phyloP scores from a whole-genome alignment of 768 basidiomycete species.

The Boletellus sp. region DNA sequence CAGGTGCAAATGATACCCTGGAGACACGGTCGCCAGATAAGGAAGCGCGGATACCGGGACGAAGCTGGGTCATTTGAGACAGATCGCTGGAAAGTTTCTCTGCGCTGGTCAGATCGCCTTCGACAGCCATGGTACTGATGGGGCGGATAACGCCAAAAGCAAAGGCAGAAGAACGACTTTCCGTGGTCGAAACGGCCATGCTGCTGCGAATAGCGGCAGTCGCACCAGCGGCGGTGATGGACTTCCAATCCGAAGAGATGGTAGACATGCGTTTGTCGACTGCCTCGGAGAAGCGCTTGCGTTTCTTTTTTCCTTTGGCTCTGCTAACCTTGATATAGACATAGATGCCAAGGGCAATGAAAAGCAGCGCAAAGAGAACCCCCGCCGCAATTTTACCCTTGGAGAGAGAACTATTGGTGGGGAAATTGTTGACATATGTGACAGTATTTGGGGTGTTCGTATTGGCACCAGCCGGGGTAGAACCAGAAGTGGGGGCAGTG shows the following conservation, averaged over 20 bases:
- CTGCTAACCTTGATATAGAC: constrained; percentile 56
- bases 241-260: constrained; percentile 75
- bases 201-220: constrained; percentile 68
- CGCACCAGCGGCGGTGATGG: constrained; percentile 66
- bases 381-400: constrained; percentile 65
- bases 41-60: constrained; percentile 53
- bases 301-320: constrained; percentile 45
- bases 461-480: constrained; percentile 40
- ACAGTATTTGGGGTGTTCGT: constrained; percentile 30
- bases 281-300: constrained; percentile 57
- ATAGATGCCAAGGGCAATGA: constrained; percentile 42
- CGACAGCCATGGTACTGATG: constrained; percentile 41
- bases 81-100: constrained; percentile 41
- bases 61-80: constrained; percentile 41
- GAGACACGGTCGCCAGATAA: constrained; percentile 48
- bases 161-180: constrained; percentile 46
- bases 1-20: constrained; percentile 69
- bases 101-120: constrained; percentile 34
- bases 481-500: constrained; percentile 38
- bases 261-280: constrained; percentile 84
- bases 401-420: constrained; percentile 35
- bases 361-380: constrained; percentile 57
- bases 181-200: constrained; percentile 43
- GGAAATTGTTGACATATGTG: constrained; percentile 39
- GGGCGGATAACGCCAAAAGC: constrained; percentile 57